Percentiles rank a stretch among this genome's conserved stretches.
Evolutionary conservation across 2,329 filamentous ascomycete genomes (phyloP).

Genomic region (Alternaria conjuncta): DNA sequence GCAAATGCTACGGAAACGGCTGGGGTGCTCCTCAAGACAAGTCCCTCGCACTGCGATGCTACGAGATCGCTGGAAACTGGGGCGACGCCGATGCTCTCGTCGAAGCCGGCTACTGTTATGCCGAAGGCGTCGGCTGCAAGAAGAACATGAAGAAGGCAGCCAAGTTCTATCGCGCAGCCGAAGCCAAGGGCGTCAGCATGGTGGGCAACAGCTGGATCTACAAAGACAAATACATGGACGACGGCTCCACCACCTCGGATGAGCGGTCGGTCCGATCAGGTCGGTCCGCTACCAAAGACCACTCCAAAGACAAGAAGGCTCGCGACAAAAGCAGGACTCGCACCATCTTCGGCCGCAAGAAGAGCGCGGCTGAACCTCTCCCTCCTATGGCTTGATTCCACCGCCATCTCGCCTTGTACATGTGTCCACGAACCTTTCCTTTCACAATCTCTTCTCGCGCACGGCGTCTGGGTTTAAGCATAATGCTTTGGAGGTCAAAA

Average conservation of each 20-base stretch:
- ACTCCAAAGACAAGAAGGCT: slow-evolving; percentile 62
- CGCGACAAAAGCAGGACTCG: slow-evolving; percentile 79
- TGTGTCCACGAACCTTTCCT: slow-evolving; percentile 43
- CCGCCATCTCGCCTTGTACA: slow-evolving; percentile 30
- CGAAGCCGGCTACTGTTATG: slow-evolving; percentile 96
- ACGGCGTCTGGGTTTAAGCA: slow-evolving; percentile 39
- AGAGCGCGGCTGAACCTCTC: slow-evolving; percentile 42
- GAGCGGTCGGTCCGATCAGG: slow-evolving; percentile 55
- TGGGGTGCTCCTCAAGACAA: slow-evolving; percentile 98
- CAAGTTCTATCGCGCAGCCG: slow-evolving; percentile 86
- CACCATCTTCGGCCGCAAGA: slow-evolving; percentile 73
- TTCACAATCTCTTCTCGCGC: slow-evolving; percentile 26
- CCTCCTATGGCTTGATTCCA: slow-evolving; percentile 7
- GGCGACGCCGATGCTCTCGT: slow-evolving; percentile 93
- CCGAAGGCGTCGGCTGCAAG: slow-evolving; percentile 89
- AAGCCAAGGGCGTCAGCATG: slow-evolving; percentile 95
- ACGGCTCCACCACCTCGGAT: slow-evolving; percentile 41
- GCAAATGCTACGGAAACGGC: slow-evolving; percentile 96
- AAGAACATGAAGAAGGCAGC: slow-evolving; percentile 96
- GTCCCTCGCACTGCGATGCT: slow-evolving; percentile 83
- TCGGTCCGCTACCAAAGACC: slow-evolving; percentile 52
- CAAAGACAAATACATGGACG: slow-evolving; percentile 87
- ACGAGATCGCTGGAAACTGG: slow-evolving; percentile 95
- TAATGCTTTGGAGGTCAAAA: slow-evolving; percentile 11
- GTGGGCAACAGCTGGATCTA: slow-evolving; percentile 99